Evolutionary conservation across 257 asterid species (phyloP).

Genomic region (Solanum megistacrolobum): DNA sequence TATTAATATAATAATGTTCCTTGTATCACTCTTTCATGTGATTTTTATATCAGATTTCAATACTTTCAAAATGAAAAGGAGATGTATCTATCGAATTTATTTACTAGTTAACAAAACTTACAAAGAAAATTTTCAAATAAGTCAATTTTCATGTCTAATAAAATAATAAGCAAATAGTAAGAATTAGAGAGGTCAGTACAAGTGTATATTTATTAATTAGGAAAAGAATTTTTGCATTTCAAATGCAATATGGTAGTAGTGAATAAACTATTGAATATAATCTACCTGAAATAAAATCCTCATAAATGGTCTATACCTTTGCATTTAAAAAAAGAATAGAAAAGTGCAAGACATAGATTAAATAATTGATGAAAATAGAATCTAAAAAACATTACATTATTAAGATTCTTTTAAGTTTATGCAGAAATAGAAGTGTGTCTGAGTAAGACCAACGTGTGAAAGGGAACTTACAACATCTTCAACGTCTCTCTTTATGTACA

Average conservation of each 20-base stretch:
- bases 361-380: background rate
- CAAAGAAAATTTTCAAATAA: background rate
- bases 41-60: background rate
- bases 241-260: background rate
- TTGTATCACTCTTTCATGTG: background rate
- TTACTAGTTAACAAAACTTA: background rate
- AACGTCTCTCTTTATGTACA: conserved; percentile 21
- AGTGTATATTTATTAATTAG: background rate
- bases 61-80: too few species aligned
- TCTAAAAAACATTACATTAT: background rate
- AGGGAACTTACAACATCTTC: background rate
- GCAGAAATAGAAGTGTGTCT: background rate
- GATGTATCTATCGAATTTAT: too few species aligned
- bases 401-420: background rate
- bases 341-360: background rate
- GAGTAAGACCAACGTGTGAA: conserved; percentile 6
- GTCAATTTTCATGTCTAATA: background rate
- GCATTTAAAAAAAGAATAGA: background rate
- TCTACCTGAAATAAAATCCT: background rate
- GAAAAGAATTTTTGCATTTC: background rate
- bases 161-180: background rate
- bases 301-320: background rate
- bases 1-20: background rate
- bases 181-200: background rate
- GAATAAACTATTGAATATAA: background rate